A percentile compares a stretch with the other conserved stretches of the same genome.
phyloP scores from a whole-genome alignment of 176 grass and related monocot genomes.

The Oryza officinalis region DNA sequence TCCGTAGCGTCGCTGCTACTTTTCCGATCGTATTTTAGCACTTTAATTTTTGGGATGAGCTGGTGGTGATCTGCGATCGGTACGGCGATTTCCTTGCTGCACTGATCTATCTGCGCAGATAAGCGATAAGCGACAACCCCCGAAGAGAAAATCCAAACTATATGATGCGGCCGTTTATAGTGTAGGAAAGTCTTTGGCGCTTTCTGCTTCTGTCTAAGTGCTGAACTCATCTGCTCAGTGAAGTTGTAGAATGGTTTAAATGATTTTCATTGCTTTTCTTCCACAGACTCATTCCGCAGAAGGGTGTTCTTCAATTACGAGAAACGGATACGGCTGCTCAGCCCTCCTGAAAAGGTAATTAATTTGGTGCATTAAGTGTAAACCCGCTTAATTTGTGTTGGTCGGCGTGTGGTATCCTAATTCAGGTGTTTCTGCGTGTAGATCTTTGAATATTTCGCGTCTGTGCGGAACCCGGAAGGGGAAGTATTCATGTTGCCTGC shows the following conservation, averaged over 20 bases:
- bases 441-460: constrained; percentile 95
- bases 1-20: neutral
- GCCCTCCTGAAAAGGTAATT: constrained; percentile 93
- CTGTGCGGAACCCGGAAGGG: constrained; percentile 61
- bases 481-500: constrained; percentile 79
- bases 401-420: neutral
- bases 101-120: constrained; percentile 13
- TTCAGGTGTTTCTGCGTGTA: constrained; percentile 9
- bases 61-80: constrained; percentile 1
- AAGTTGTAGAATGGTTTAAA: neutral
- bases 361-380: neutral
- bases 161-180: neutral
- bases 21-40: neutral
- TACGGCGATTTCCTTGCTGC: constrained; percentile 23
- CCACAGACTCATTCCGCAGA: constrained; percentile 74
- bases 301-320: constrained; percentile 99
- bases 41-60: neutral
- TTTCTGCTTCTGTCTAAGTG: neutral
- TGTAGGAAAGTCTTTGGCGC: neutral
- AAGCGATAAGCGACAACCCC: neutral
- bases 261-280: constrained; percentile 12
- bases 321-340: constrained; percentile 77
- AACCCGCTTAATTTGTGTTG: neutral
- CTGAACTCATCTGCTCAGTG: neutral
- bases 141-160: neutral